phyloP scores from a whole-genome alignment of 306 rosid genomes.

The Dryas alaskensis region DNA sequence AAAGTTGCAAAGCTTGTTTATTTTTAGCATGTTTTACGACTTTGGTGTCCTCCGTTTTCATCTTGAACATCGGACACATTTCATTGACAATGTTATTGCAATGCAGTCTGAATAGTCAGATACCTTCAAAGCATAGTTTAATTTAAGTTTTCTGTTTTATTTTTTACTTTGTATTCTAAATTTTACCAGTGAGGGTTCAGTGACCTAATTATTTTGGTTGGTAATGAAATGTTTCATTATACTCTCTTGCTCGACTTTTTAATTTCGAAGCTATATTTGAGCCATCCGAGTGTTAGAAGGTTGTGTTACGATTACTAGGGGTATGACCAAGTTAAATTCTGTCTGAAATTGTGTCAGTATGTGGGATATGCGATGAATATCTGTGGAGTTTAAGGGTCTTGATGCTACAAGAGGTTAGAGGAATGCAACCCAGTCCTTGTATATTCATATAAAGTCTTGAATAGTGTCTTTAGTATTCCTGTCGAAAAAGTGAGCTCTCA shows the following conservation, averaged over 20 bases:
- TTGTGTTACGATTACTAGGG: neutral
- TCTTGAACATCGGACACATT: neutral
- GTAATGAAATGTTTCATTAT: no score
- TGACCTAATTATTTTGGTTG: no score
- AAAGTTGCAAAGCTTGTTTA: neutral
- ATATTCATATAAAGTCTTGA: neutral
- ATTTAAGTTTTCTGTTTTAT: no score
- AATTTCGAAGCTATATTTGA: neutral
- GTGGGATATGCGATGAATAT: neutral
- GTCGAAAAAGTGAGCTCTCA: neutral
- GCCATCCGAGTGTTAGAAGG: neutral
- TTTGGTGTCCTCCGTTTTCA: neutral
- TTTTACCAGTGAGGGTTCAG: no score
- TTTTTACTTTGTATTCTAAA: no score
- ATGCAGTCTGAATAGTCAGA: no score
- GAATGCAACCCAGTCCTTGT: neutral
- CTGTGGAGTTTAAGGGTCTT: neutral
- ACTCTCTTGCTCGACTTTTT: neutral
- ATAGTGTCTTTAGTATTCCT: neutral
- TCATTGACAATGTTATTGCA: neutral
- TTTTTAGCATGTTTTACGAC: neutral
- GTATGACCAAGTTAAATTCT: neutral
- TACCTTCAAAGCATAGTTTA: no score
- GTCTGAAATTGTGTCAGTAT: neutral
- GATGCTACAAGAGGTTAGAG: neutral